Evolutionary conservation across 768 basidiomycete species (phyloP).

Genomic region (Boletales sp.): DNA sequence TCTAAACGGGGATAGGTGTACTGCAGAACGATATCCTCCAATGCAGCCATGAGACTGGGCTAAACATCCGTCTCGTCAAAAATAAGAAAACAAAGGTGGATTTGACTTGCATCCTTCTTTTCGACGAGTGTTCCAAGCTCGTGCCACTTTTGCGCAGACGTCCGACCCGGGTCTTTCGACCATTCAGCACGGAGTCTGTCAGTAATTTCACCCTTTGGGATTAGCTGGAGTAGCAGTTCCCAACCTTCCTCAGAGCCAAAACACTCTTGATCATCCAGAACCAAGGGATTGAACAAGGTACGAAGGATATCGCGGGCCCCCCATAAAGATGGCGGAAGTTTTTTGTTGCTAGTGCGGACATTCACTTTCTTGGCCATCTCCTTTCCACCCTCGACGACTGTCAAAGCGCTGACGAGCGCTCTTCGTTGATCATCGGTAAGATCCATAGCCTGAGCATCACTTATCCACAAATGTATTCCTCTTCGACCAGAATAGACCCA

Average conservation of each 20-base stretch:
- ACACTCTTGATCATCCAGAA: slow-evolving; percentile 81
- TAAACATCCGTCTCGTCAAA: slow-evolving; percentile 1
- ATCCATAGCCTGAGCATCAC: slow-evolving; percentile 81
- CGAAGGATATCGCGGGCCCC: slow-evolving; percentile 49
- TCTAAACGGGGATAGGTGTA: slow-evolving; percentile 97
- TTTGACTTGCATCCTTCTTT: slow-evolving; percentile 34
- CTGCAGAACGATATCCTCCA: slow-evolving; percentile 88
- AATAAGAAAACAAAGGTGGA: background rate
- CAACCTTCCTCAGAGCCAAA: slow-evolving; percentile 70
- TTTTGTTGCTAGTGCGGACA: slow-evolving; percentile 44
- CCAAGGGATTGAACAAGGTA: slow-evolving; percentile 57
- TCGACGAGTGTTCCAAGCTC: slow-evolving; percentile 47
- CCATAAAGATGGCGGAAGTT: slow-evolving; percentile 74
- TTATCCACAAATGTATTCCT: slow-evolving; percentile 98
- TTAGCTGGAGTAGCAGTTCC: slow-evolving; percentile 66
- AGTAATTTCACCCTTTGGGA: slow-evolving; percentile 61
- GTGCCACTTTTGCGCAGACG: slow-evolving; percentile 73
- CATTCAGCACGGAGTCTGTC: slow-evolving; percentile 54
- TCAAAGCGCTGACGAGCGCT: slow-evolving; percentile 83
- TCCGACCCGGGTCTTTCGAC: slow-evolving; percentile 45
- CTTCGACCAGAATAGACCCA: slow-evolving; percentile 99
- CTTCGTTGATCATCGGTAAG: slow-evolving; percentile 90
- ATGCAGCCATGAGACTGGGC: slow-evolving; percentile 29
- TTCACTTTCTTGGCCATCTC: slow-evolving; percentile 83
- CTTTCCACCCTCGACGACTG: slow-evolving; percentile 77